A percentile compares a stretch with the other conserved stretches of the same genome.
Evolutionary conservation across 306 rosid genomes (phyloP).

Genomic region (Cicer arietinum): DNA sequence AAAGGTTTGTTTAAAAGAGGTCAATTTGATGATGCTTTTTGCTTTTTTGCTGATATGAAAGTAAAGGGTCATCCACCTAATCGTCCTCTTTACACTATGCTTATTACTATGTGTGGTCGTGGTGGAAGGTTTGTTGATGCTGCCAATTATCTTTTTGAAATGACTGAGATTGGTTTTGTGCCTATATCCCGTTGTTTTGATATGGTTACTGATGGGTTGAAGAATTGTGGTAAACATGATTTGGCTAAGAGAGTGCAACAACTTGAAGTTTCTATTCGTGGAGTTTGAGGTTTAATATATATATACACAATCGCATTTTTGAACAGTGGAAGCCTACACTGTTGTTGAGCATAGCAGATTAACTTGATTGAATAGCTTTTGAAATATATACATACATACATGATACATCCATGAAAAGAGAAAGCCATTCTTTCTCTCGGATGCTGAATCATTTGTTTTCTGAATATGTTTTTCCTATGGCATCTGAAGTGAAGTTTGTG

Average conservation of each 20-base stretch:
- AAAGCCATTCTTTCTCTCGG: not conserved
- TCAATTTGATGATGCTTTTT: constrained; percentile 87
- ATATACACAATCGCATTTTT: too few species aligned
- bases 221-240: constrained; percentile 89
- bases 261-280: constrained; percentile 68
- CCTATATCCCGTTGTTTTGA: constrained; percentile 84
- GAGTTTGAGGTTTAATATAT: constrained; percentile 46
- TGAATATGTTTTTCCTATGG: not conserved
- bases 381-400: not conserved
- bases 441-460: not conserved
- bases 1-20: constrained; percentile 82
- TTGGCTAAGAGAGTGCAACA: constrained; percentile 78
- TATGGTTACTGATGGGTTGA: constrained; percentile 88
- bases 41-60: constrained; percentile 92
- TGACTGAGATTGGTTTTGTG: constrained; percentile 80
- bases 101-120: constrained; percentile 88
- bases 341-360: not conserved
- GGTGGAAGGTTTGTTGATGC: constrained; percentile 86
- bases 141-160: constrained; percentile 78
- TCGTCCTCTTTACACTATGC: constrained; percentile 86
- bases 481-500: not conserved
- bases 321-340: not conserved
- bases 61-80: constrained; percentile 89
- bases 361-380: not conserved
- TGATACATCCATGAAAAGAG: not conserved